Evolutionary conservation across 1,284 basidiomycete species (phyloP).

Genomic region (Irpex rosettiformis): DNA sequence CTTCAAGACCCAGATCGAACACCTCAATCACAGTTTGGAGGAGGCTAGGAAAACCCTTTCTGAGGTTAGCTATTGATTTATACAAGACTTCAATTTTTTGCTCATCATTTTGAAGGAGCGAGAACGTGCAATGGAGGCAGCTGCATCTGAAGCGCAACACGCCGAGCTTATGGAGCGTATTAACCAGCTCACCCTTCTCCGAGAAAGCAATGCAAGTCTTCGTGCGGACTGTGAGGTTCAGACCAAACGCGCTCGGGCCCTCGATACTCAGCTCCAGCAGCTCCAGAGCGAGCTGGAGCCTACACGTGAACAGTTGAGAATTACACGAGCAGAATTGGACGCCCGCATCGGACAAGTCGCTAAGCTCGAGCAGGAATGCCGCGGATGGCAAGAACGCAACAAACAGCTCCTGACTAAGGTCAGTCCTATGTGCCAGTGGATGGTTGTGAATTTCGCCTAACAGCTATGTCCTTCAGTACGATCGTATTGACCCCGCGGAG

Average conservation of each 20-base stretch:
- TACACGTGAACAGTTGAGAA: conserved; percentile 66
- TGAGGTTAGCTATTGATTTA: conserved; percentile 42
- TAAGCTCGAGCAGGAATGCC: conserved; percentile 76
- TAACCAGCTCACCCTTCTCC: conserved; percentile 81
- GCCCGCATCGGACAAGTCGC: conserved; percentile 66
- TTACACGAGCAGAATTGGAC: conserved; percentile 72
- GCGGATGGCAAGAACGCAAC: conserved; percentile 84
- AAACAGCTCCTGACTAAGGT: conserved; percentile 79
- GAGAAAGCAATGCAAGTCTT: conserved; percentile 86
- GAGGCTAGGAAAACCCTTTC: conserved; percentile 66
- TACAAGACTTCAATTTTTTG: neutral
- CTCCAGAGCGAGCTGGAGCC: conserved; percentile 71
- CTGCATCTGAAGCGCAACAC: conserved; percentile 77
- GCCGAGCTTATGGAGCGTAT: conserved; percentile 85
- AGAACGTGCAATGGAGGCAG: conserved; percentile 65
- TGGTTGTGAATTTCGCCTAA: neutral
- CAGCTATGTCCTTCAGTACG: conserved; percentile 51
- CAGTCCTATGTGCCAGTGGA: conserved; percentile 8
- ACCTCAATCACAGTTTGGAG: conserved; percentile 65
- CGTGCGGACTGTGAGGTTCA: conserved; percentile 72
- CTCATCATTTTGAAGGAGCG: conserved; percentile 58
- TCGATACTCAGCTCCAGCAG: conserved; percentile 62
- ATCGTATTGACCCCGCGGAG: conserved; percentile 85
- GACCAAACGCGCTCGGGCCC: conserved; percentile 59
- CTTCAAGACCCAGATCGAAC: conserved; percentile 74